These are phyloP conservation scores for Cupressus sempervirens DNA, from an alignment of 75 land plant species.

Conservation along the genomic window DNA sequence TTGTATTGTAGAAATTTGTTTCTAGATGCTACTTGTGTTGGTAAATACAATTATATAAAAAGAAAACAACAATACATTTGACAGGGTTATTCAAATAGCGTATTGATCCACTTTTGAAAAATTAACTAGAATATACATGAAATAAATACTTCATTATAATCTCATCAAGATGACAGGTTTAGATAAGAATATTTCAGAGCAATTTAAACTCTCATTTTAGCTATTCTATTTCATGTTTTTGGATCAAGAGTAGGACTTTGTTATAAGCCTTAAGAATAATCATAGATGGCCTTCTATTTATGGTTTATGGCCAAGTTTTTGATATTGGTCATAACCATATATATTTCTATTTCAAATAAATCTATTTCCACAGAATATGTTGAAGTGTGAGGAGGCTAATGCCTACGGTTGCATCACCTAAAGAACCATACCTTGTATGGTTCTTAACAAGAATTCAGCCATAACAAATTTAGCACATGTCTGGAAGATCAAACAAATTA, in stretches of 20 bases:
- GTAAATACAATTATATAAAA: neutral
- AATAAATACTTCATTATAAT: neutral
- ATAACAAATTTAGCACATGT: neutral
- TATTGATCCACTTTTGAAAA: neutral
- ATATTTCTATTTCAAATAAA: neutral
- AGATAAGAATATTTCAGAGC: neutral
- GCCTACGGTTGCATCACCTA: neutral
- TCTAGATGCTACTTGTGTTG: neutral
- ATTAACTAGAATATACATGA: neutral
- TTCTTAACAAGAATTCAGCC: neutral
- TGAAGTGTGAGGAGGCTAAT: neutral
- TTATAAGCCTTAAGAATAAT: neutral
- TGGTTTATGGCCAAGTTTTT: neutral
- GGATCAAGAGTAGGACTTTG: neutral
- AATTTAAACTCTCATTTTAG: neutral
- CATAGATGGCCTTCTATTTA: neutral
- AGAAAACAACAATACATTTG: neutral
- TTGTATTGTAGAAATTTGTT: neutral
- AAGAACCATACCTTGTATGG: neutral
- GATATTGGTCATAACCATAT: neutral
- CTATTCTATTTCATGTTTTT: neutral
- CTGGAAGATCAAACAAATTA: neutral
- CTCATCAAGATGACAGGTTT: neutral
- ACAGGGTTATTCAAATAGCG: neutral
- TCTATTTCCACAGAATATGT: neutral